Evolutionary conservation across 139 green algal species (phyloP), one percentile per base, ranked within the genome.

Genomic region (Trebouxia sp.): DNA sequence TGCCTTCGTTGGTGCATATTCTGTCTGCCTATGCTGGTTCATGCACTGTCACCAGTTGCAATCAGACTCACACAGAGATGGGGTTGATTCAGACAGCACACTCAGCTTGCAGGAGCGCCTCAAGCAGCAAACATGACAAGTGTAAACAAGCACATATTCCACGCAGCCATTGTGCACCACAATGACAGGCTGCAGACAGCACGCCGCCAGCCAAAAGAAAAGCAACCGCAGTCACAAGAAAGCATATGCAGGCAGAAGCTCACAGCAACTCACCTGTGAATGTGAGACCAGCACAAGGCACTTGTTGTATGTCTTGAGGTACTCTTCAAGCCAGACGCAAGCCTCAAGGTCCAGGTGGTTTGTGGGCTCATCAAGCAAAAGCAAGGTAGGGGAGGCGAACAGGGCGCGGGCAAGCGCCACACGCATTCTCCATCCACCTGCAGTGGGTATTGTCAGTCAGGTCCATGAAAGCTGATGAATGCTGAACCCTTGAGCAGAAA

Each of bases 281-380:
- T 83, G 76, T 26, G 48, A 79, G 39, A 88, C 81, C 22, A 88
- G 30, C 35, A 88, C 76, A 15, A 85, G 81, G 37, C 76, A 82
- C 76, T 85, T 82, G 32, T 82, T 81, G 51, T 82, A 85, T 9
- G 42, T 80, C 69, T 86, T 87, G 26, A 94, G 67, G 55, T 87
- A 89, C 70, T 90, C 83, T 70, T 94, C 90, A 48, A 94, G 87
- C 89, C 89, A 93, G 62, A 92, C 88, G 83, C 88, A 91, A 39
- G 89, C 89, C 56, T 92, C 86, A 51, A 93, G 82, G 78, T 93
- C 84, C 55, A 89, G 56, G 43, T 89, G 85, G 66, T 89, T 89
- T 26, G 82, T 85, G 37, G 82, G 82, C 67, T 85, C 82, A 72
- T 92, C 88, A 45, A 92, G 80, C 65, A 92, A 84, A 51, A 91